Evolutionary conservation across 441 rosid species (phyloP), one percentile per base, ranked within the genome.

Genomic region (Populus tomentosa): DNA sequence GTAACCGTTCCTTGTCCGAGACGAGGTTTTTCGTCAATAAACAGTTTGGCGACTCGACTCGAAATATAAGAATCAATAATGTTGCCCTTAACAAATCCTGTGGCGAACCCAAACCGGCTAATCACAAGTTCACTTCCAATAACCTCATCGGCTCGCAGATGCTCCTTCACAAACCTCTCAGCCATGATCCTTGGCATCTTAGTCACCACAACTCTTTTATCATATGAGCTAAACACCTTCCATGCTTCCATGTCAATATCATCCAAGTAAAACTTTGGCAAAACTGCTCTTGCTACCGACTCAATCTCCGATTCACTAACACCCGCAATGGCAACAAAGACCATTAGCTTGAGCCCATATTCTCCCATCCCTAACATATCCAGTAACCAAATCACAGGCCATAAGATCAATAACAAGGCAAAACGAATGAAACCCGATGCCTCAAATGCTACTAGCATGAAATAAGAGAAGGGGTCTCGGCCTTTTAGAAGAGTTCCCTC

Each of bases 381-480:
- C 1, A 92, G 87, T 30, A 89, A 73, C 63, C 87, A 71, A 65
- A 91, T 86, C 71, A 89, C 76, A 2, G 98, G 98, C 90, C 93
- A 90, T 0, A 89, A 68, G 63, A 89, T 30, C 75, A 94, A 71
- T 81, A 94, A 53, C 40, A 83, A 20, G 2, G 86, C 82, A 38
- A 92, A 91, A 24, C 98, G 94, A 24, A 90, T 21, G 69, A 92
- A 68, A 72, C 97, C 95, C 10, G 97, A 90, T 0, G 94, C 92
- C 78, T 94, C 98, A 26, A 91, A 94, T 26, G 97, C 97, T 9
- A 92, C 85, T 69, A 92, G 81, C 97, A 92, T 91, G 90, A 91
- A 92, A 87, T 92, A 94, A 2, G 90, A 88, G 79, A 92, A 94
- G 0, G 89, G 82, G 64, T 90, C 82, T 0, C 85, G 85, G 81